phyloP scores from a whole-genome alignment of 495 filamentous ascomycete species.

The Pyronema domesticum region DNA sequence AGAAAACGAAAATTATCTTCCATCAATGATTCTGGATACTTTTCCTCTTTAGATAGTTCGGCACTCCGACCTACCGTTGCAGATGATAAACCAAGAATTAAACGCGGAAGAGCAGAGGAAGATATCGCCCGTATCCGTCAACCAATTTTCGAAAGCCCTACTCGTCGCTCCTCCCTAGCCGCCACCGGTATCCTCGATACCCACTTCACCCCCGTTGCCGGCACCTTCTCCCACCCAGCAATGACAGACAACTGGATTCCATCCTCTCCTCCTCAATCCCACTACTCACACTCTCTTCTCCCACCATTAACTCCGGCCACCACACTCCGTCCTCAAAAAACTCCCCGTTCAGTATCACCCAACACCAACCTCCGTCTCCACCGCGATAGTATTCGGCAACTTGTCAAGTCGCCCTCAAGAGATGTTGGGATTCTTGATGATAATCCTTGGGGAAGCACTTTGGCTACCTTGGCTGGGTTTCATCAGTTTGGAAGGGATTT shows the following conservation, averaged over 20 bases:
- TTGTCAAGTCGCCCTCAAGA: slow-evolving; percentile 76
- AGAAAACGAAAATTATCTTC: slow-evolving; percentile 53
- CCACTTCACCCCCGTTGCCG: slow-evolving; percentile 25
- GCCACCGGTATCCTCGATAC: slow-evolving; percentile 23
- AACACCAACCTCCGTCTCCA: slow-evolving; percentile 91
- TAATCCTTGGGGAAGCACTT: slow-evolving; percentile 60
- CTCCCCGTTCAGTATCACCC: slow-evolving; percentile 75
- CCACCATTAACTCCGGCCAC: slow-evolving; percentile 73
- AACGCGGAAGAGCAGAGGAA: slow-evolving; percentile 79
- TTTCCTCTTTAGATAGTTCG: slow-evolving; percentile 92
- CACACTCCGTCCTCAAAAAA: slow-evolving; percentile 63
- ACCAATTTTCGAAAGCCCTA: slow-evolving; percentile 80
- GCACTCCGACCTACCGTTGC: slow-evolving; percentile 51
- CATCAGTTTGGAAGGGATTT: slow-evolving; percentile 39
- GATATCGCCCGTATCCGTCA: slow-evolving; percentile 87
- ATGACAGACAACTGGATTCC: slow-evolving; percentile 21
- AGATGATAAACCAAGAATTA: slow-evolving; percentile 60
- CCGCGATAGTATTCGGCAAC: slow-evolving; percentile 63
- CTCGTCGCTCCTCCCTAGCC: slow-evolving; percentile 33
- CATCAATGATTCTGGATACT: slow-evolving; percentile 91
- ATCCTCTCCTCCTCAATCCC: slow-evolving; percentile 41
- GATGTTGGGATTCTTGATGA: slow-evolving; percentile 49
- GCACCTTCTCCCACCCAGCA: neutral
- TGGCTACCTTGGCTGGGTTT: slow-evolving; percentile 35
- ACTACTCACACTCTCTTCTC: slow-evolving; percentile 44